Conservation (phyloP, 2,329 filamentous ascomycete species). For the Onygena corvina region DNA sequence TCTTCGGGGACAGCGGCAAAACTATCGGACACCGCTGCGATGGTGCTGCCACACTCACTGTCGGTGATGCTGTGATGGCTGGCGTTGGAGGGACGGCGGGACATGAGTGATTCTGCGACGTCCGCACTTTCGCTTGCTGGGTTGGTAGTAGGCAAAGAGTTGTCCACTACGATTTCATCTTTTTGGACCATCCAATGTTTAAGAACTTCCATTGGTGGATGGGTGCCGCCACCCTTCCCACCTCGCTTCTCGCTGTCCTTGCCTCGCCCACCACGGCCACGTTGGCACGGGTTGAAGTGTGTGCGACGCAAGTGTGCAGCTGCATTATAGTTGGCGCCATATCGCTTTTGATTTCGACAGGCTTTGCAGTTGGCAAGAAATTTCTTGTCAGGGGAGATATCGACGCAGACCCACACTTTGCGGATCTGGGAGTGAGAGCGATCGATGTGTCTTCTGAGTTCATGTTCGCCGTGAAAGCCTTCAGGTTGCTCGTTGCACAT, state of each 20-base stretch:
- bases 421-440: slow-evolving; percentile 52
- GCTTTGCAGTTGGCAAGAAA: slow-evolving; percentile 73
- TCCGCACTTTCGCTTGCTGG: slow-evolving; percentile 14
- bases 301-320: slow-evolving; percentile 77
- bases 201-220: slow-evolving; percentile 48
- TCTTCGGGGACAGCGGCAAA: slow-evolving; percentile 2
- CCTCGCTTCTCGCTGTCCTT: slow-evolving; percentile 49
- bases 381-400: slow-evolving; percentile 46
- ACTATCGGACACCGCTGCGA: not conserved
- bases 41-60: slow-evolving; percentile 8
- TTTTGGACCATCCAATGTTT: slow-evolving; percentile 51
- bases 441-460: slow-evolving; percentile 56
- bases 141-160: slow-evolving; percentile 21
- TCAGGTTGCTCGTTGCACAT: slow-evolving; percentile 60
- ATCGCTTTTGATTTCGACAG: slow-evolving; percentile 63
- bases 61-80: slow-evolving; percentile 17
- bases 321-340: slow-evolving; percentile 89
- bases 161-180: slow-evolving; percentile 36
- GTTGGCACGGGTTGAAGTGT: slow-evolving; percentile 65
- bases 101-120: slow-evolving; percentile 1
- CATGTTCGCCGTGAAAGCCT: slow-evolving; percentile 78
- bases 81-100: slow-evolving; percentile 10
- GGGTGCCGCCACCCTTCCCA: slow-evolving; percentile 50
- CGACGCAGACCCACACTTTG: slow-evolving; percentile 53
- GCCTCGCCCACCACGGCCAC: slow-evolving; percentile 42